Percentiles rank a stretch among this genome's conserved stretches.
phyloP scores from a whole-genome alignment of 2,329 filamentous ascomycete genomes.

The Tolypocladium guangdongense region DNA sequence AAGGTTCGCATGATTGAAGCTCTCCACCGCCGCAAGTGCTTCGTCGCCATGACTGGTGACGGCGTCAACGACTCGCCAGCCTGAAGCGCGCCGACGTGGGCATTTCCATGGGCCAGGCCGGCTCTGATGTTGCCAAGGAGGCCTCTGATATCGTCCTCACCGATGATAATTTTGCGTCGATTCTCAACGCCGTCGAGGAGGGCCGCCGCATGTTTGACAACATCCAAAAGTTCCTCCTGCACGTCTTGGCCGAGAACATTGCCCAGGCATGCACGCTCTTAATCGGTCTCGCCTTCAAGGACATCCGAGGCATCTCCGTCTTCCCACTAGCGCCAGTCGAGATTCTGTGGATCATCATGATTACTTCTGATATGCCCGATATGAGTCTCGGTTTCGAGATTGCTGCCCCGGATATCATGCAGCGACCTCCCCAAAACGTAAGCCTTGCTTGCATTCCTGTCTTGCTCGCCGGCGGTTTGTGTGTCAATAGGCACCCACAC shows the following conservation, averaged over 20 bases:
- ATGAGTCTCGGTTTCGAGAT: conserved; percentile 66
- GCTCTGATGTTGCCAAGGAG: conserved; percentile 61
- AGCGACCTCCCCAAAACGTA: conserved; percentile 55
- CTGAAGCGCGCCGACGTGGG: conserved; percentile 58
- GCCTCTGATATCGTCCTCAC: conserved; percentile 58
- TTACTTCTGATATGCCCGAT: conserved; percentile 62
- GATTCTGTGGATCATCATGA: conserved; percentile 71
- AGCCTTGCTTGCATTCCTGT: conserved; percentile 8
- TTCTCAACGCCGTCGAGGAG: conserved; percentile 61
- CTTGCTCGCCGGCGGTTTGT: not conserved
- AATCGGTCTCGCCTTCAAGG: conserved; percentile 61
- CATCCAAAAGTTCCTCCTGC: conserved; percentile 62
- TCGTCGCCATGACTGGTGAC: conserved; percentile 62
- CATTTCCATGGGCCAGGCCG: conserved; percentile 59
- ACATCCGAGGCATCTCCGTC: conserved; percentile 48
- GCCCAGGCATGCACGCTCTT: conserved; percentile 58
- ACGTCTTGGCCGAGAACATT: conserved; percentile 57
- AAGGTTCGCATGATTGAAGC: conserved; percentile 70
- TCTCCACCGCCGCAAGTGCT: conserved; percentile 53
- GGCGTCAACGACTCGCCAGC: conserved; percentile 60
- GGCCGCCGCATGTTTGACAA: conserved; percentile 63
- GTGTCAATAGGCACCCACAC: not conserved
- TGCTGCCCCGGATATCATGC: conserved; percentile 58
- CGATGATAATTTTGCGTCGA: conserved; percentile 63
- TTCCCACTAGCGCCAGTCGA: conserved; percentile 65